A percentile compares a stretch with the other conserved stretches of the same genome.
Evolutionary conservation across 1,284 basidiomycete species (phyloP).

Genomic region (Athelia psychrophila): DNA sequence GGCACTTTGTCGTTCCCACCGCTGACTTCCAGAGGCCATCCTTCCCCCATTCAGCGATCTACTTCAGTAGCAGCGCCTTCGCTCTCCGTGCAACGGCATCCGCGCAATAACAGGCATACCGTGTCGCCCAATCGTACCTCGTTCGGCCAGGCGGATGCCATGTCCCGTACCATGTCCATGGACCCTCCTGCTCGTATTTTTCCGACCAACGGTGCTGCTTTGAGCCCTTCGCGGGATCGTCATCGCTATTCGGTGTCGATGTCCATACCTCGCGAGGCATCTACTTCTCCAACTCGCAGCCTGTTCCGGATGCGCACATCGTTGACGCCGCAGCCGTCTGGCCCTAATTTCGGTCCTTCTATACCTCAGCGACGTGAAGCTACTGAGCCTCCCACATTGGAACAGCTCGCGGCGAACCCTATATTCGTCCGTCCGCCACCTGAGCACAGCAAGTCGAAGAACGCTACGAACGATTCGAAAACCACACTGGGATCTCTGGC

Average conservation of each 20-base stretch:
- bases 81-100: slow-evolving; percentile 22
- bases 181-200: slow-evolving; percentile 45
- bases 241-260: slow-evolving; percentile 19
- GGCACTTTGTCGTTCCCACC: slow-evolving; percentile 21
- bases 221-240: slow-evolving; percentile 8
- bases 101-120: slow-evolving; percentile 35
- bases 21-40: slow-evolving; percentile 1
- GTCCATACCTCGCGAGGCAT: slow-evolving; percentile 30
- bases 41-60: slow-evolving; percentile 30
- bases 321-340: slow-evolving; percentile 64
- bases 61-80: slow-evolving; percentile 33
- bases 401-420: slow-evolving; percentile 56
- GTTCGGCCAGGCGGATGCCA: slow-evolving; percentile 23
- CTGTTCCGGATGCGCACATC: slow-evolving; percentile 63
- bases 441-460: slow-evolving; percentile 27
- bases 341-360: slow-evolving; percentile 26
- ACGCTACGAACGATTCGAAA: slow-evolving; percentile 22
- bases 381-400: slow-evolving; percentile 69
- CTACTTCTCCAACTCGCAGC: slow-evolving; percentile 37
- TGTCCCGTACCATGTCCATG: slow-evolving; percentile 59
- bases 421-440: slow-evolving; percentile 63
- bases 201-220: slow-evolving; percentile 37
- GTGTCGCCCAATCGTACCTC: slow-evolving; percentile 31
- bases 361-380: slow-evolving; percentile 37
- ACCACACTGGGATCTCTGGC: slow-evolving; percentile 62